Evolutionary conservation across 2,329 filamentous ascomycete genomes (phyloP).

Genomic region (Lachnellula hyalina): DNA sequence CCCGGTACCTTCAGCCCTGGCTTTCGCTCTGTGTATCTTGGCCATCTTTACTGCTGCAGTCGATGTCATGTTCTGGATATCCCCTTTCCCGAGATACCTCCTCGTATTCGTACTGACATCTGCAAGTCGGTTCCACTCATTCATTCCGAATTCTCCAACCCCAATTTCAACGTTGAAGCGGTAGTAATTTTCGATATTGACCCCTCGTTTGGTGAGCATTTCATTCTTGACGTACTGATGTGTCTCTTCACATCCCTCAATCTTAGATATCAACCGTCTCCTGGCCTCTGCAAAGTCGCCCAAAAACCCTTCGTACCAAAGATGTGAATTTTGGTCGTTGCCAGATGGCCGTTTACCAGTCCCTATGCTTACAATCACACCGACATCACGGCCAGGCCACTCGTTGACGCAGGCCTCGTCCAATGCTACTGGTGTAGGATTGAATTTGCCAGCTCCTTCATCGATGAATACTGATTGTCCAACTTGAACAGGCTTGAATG

Average conservation of each 20-base stretch:
- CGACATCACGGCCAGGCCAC: slow-evolving; percentile 90
- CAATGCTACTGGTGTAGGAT: slow-evolving; percentile 76
- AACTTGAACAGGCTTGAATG: slow-evolving; percentile 93
- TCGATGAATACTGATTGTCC: slow-evolving; percentile 93
- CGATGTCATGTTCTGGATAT: slow-evolving; percentile 72
- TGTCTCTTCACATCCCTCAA: slow-evolving; percentile 89
- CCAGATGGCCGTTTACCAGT: slow-evolving; percentile 76
- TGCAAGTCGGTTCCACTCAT: slow-evolving; percentile 90
- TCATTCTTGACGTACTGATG: slow-evolving; percentile 82
- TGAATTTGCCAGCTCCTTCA: slow-evolving; percentile 86
- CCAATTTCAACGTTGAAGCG: slow-evolving; percentile 95
- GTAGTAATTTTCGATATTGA: slow-evolving; percentile 88
- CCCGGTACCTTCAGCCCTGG: slow-evolving; percentile 18
- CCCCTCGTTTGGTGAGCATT: slow-evolving; percentile 68
- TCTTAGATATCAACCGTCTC: slow-evolving; percentile 78
- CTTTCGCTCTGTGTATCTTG: slow-evolving; percentile 72
- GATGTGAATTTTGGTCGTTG: slow-evolving; percentile 63
- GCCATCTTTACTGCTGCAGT: slow-evolving; percentile 75
- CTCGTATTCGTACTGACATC: slow-evolving; percentile 92
- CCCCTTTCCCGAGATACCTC: slow-evolving; percentile 69
- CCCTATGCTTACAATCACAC: slow-evolving; percentile 89
- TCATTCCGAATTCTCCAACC: slow-evolving; percentile 97
- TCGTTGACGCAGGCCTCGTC: slow-evolving; percentile 91
- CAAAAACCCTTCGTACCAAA: slow-evolving; percentile 93
- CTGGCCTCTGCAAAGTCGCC: slow-evolving; percentile 90